A percentile compares a stretch with the other conserved stretches of the same genome.
Evolutionary conservation across 2,329 filamentous ascomycete genomes (phyloP).

Genomic region (Ceratocystis alfenasii): DNA sequence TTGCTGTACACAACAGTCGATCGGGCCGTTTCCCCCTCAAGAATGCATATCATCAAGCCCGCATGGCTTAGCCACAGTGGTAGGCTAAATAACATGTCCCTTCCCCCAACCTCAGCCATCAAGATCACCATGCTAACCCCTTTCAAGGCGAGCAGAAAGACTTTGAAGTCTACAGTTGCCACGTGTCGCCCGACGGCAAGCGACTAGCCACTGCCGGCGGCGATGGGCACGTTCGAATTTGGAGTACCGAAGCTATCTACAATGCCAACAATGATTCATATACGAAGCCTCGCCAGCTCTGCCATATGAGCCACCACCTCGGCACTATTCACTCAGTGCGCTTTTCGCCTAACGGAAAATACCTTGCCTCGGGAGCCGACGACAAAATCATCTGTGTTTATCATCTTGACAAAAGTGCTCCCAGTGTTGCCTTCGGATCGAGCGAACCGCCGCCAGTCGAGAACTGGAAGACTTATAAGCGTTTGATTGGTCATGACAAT

Average conservation of each 20-base stretch:
- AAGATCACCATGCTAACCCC: neutral
- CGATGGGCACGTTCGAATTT: slow-evolving; percentile 94
- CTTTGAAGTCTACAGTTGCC: slow-evolving; percentile 96
- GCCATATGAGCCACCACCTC: slow-evolving; percentile 95
- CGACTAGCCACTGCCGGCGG: slow-evolving; percentile 88
- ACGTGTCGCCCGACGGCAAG: slow-evolving; percentile 87
- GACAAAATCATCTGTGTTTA: slow-evolving; percentile 99
- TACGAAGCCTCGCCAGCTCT: slow-evolving; percentile 77
- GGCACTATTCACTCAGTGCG: slow-evolving; percentile 95
- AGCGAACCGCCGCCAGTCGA: slow-evolving; percentile 88
- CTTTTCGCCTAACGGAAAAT: slow-evolving; percentile 90
- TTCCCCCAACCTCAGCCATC: too few species aligned
- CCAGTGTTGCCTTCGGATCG: slow-evolving; percentile 68
- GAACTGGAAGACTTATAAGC: slow-evolving; percentile 93
- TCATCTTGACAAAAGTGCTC: slow-evolving; percentile 70
- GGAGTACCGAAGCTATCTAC: slow-evolving; percentile 90
- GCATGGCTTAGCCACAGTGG: slow-evolving; percentile 88
- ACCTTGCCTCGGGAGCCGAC: slow-evolving; percentile 91
- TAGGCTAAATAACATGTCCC: slow-evolving; percentile 8
- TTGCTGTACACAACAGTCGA: neutral
- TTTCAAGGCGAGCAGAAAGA: slow-evolving; percentile 71
- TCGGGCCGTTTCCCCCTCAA: slow-evolving; percentile 14
- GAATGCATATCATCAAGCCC: slow-evolving; percentile 83
- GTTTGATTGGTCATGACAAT: slow-evolving; percentile 92
- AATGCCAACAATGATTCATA: slow-evolving; percentile 62